phyloP scores from a whole-genome alignment of 2,329 filamentous ascomycete species.

The Fusarium phyllophilum region DNA sequence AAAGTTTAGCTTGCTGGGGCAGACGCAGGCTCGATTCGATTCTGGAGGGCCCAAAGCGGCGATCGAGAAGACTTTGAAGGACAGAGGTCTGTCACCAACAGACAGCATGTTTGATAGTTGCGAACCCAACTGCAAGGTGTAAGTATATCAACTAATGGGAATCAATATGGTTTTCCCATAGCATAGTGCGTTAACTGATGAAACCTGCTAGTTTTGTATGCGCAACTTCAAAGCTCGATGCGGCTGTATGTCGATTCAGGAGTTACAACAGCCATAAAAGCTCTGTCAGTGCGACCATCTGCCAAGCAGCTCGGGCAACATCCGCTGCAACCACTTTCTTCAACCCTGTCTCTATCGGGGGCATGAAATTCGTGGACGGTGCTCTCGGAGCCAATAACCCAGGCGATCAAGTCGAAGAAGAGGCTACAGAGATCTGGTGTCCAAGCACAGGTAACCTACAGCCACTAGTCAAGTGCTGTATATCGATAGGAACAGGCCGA shows the following conservation, averaged over 20 bases:
- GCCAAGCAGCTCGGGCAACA: background rate
- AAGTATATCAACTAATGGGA: background rate
- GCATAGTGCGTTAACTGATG: too few relatives aligned
- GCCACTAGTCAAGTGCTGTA: background rate
- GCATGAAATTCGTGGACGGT: background rate
- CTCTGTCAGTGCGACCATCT: fast-evolving
- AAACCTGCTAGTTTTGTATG: background rate
- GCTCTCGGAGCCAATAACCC: constrained; percentile 4
- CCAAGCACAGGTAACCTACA: background rate
- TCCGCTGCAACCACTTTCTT: background rate
- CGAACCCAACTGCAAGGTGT: background rate
- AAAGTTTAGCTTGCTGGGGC: background rate
- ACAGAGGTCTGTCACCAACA: background rate
- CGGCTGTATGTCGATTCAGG: background rate
- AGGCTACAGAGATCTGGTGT: background rate
- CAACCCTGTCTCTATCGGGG: background rate
- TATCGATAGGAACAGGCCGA: background rate
- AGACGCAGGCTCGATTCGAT: background rate
- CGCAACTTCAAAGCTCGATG: background rate
- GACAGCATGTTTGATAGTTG: background rate
- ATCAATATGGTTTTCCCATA: too few relatives aligned
- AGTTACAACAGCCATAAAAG: background rate
- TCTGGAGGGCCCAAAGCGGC: background rate
- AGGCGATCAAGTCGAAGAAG: background rate
- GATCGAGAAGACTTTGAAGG: background rate